Evolutionary conservation across 1,139 yeast species (phyloP), one percentile per base, ranked within the genome.

Genomic region (Nakaseomyces kungkrabaensis): DNA sequence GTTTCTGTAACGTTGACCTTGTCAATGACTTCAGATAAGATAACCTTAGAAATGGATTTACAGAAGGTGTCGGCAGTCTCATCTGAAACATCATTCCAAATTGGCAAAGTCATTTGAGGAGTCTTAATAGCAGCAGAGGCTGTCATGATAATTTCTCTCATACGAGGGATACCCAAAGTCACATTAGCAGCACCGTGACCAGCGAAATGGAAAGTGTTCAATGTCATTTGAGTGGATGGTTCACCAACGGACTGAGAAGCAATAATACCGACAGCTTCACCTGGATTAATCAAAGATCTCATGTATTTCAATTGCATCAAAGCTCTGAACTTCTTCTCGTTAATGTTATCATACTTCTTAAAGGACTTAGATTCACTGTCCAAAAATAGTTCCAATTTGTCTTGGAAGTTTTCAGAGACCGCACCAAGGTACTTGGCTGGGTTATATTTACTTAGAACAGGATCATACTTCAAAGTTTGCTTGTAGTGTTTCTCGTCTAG

Each of bases 151-250:
- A 94, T 94, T 79, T 94, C 99, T 79, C 99, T 85, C 90, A 94
- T 84, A 81, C 99, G 96, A 47, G 99, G 99, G 67, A 94, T 94
- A 85, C 99, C 99, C 65, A 94, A 78, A 1, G 99, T 94, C 59
- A 94, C 99, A 71, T 94, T 94, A 47, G 98, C 98, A 52, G 98
- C 99, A 80, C 99, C 99, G 73, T 94, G 98, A 68, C 99, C 99
- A 60, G 99, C 99, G 66, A 94, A 94, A 75, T 94, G 99, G 95
- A 94, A 94, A 50, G 99, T 94, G 70, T 94, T 94, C 65, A 94
- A 79, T 24, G 99, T 94, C 99, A 94, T 94, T 74, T 94, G 99
- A 5, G 99, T 94, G 4, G 97, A 89, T 48, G 99, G 99, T 72
- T 94, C 99, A 72, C 99, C 99, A 67, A 94, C 84, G 51, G 97